phyloP scores from a whole-genome alignment of 805 yeast genomes.

The Kluyveromyces nonfermentans region DNA sequence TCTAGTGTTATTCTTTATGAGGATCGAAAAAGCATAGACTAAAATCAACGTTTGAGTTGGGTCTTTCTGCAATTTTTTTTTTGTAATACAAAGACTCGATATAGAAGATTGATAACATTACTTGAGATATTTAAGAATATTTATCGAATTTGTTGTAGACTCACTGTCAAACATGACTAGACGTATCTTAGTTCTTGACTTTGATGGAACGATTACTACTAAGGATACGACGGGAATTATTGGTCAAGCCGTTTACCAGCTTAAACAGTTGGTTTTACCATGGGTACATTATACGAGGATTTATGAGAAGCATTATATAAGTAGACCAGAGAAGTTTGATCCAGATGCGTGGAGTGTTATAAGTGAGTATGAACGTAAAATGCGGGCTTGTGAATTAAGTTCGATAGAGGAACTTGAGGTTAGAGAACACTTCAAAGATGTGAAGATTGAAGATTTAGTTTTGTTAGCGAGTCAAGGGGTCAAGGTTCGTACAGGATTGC shows the following conservation, averaged over 20 bases:
- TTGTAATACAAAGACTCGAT: slow-evolving; percentile 1
- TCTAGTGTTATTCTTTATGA: neutral
- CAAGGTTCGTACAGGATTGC: slow-evolving; percentile 4
- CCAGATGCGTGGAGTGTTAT: slow-evolving; percentile 1
- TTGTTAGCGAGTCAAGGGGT: slow-evolving; percentile 5
- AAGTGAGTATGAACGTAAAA: slow-evolving; percentile 1
- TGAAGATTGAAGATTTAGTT: slow-evolving; percentile 10
- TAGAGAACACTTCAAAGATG: slow-evolving; percentile 12
- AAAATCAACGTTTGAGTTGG: slow-evolving; percentile 16
- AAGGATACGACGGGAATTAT: slow-evolving; percentile 21
- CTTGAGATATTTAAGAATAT: too few species aligned
- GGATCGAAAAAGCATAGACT: slow-evolving; percentile 8
- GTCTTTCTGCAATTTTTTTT: slow-evolving; percentile 2
- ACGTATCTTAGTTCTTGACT: slow-evolving; percentile 20
- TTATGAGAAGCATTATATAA: slow-evolving; percentile 15
- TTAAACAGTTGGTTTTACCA: slow-evolving; percentile 11
- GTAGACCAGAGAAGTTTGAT: neutral
- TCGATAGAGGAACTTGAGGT: slow-evolving; percentile 19
- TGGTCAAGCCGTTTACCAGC: slow-evolving; percentile 17
- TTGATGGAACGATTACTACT: slow-evolving; percentile 27
- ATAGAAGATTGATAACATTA: slow-evolving; percentile 4
- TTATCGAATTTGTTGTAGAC: neutral
- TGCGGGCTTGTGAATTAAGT: slow-evolving; percentile 10
- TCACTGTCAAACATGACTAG: slow-evolving; percentile 4
- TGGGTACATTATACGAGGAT: slow-evolving; percentile 21